Conservation (phyloP, 2,329 filamentous ascomycete species). For the Aspergillus sp. region DNA sequence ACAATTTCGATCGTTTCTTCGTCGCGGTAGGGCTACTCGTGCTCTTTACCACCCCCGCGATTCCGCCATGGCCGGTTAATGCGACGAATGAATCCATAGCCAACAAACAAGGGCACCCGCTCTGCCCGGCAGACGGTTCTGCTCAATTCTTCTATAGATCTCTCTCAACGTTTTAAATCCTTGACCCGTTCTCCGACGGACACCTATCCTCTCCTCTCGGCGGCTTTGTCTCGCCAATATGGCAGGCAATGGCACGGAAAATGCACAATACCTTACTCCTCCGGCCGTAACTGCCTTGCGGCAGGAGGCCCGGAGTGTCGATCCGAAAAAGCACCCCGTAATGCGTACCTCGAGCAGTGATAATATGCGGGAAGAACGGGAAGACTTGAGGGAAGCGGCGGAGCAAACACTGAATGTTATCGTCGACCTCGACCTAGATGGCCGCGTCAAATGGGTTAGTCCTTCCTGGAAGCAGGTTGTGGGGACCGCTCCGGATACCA, state of each 20-base stretch:
- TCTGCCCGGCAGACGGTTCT: conserved; percentile 46
- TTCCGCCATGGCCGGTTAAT: conserved; percentile 42
- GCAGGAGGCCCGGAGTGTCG: conserved; percentile 42
- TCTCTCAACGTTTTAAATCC: conserved; percentile 7
- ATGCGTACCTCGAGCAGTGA: conserved; percentile 73
- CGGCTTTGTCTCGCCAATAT: conserved; percentile 32
- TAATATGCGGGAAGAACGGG: conserved; percentile 88
- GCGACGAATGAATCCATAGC: conserved; percentile 42
- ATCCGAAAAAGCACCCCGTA: conserved; percentile 44
- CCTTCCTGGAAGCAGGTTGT: conserved; percentile 94
- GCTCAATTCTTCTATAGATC: conserved; percentile 24
- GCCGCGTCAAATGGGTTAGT: conserved; percentile 91
- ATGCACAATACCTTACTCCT: conserved; percentile 43
- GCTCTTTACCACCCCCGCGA: conserved; percentile 15
- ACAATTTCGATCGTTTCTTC: conserved; percentile 5
- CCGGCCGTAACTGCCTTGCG: conserved; percentile 45
- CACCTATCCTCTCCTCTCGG: conserved; percentile 11
- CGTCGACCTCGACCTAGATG: conserved; percentile 87
- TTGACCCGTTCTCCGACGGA: conserved; percentile 6
- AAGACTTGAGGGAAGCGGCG: conserved; percentile 91
- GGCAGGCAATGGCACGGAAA: conserved; percentile 42
- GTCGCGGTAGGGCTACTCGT: conserved; percentile 23
- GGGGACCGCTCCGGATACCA: conserved; percentile 70
- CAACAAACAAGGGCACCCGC: conserved; percentile 40
- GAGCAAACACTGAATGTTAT: conserved; percentile 97